Percentiles rank a stretch among this genome's conserved stretches.
Evolutionary conservation across 495 filamentous ascomycete species (phyloP).

Genomic region (Lasiosphaeria hispida): DNA sequence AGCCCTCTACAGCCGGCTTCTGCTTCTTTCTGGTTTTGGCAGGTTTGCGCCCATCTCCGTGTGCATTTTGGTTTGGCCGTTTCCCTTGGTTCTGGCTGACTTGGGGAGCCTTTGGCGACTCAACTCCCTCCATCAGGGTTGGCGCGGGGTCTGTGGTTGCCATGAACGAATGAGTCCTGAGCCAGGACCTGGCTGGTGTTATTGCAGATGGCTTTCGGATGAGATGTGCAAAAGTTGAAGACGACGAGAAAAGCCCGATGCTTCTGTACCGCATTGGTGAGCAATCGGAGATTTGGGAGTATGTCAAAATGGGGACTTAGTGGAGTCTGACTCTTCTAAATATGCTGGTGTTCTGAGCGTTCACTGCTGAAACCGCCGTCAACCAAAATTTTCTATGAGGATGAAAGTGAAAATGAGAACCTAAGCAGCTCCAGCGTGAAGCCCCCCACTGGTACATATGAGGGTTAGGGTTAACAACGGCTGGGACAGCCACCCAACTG

Average conservation of each 20-base stretch:
- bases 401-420: too few species aligned
- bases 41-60: slow-evolving; percentile 12
- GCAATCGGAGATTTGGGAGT: too few species aligned
- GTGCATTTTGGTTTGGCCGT: background rate
- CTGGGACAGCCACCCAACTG: background rate
- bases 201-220: background rate
- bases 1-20: slow-evolving; percentile 36
- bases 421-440: too few species aligned
- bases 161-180: background rate
- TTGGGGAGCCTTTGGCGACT: background rate
- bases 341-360: too few species aligned
- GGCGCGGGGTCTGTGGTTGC: background rate
- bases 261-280: background rate
- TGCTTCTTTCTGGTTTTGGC: slow-evolving; percentile 24
- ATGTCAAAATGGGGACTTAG: too few species aligned
- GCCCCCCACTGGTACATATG: background rate
- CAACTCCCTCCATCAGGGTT: too few species aligned
- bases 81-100: background rate
- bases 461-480: background rate
- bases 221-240: background rate
- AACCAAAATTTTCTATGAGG: too few species aligned
- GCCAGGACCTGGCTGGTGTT: background rate
- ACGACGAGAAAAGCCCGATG: background rate
- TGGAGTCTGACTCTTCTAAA: too few species aligned
- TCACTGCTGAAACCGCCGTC: too few species aligned